Conservation (phyloP, 2,329 filamentous ascomycete species). For the Amphichorda felina region DNA sequence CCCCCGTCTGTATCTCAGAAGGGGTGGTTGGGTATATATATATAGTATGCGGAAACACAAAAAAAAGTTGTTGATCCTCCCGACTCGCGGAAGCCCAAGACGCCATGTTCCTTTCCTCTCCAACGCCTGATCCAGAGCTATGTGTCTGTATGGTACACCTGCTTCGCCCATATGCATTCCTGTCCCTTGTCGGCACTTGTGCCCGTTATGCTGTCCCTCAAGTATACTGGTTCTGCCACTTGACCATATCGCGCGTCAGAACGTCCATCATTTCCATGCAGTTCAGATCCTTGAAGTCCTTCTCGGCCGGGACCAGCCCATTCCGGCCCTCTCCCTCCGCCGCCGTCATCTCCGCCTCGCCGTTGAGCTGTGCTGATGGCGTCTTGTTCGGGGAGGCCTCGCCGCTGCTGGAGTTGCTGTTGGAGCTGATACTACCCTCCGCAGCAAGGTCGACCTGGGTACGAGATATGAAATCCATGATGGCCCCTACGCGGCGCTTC, state of each 20-base stretch:
- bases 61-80: too few relatives aligned
- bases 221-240: constrained; percentile 69
- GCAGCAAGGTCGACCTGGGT: constrained; percentile 80
- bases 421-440: constrained; percentile 37
- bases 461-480: constrained; percentile 81
- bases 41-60: background rate
- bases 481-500: constrained; percentile 70
- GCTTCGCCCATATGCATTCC: background rate
- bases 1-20: too few relatives aligned
- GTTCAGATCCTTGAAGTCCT: constrained; percentile 62
- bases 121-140: background rate
- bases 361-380: constrained; percentile 20
- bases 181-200: too few relatives aligned
- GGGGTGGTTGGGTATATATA: background rate
- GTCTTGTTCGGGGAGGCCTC: constrained; percentile 24
- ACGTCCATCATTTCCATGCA: constrained; percentile 88
- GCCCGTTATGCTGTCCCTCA: constrained; percentile 10
- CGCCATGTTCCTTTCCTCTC: background rate
- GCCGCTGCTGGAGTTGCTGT: constrained; percentile 16
- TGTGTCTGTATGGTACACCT: constrained; percentile 1
- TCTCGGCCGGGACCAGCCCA: constrained; percentile 8
- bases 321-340: background rate
- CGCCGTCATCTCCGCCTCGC: constrained; percentile 9
- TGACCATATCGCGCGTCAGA: constrained; percentile 66
- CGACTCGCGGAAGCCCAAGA: background rate